A percentile compares a stretch with the other conserved stretches of the same genome.
These are phyloP conservation scores for Tinospora cordifolia DNA, from an alignment of 164 flowering plant species.

Conservation along the genomic window DNA sequence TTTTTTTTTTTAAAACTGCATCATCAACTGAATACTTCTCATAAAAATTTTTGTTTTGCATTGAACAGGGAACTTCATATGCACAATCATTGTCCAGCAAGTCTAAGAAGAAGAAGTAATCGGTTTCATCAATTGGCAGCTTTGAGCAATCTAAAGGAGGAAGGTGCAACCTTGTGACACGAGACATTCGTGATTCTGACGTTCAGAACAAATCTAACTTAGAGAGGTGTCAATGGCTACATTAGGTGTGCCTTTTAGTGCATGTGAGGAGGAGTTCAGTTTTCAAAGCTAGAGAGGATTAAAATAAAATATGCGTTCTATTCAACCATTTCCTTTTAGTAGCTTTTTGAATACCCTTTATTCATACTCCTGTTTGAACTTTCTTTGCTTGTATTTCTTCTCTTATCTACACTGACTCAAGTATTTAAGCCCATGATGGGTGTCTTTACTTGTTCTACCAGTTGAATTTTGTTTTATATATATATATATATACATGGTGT, in stretches of 20 bases:
- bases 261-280: neutral
- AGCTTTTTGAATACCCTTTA: neutral
- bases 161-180: conserved; percentile 5
- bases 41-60: neutral
- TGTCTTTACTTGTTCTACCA: too few species aligned
- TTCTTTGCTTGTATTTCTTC: too few species aligned
- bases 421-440: too few species aligned
- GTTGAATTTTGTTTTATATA: too few species aligned
- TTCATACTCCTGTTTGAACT: too few species aligned
- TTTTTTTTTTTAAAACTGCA: too few species aligned
- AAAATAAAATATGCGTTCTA: neutral
- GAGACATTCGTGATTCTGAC: neutral
- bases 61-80: conserved; percentile 69
- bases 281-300: neutral
- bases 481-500: too few species aligned
- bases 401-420: too few species aligned
- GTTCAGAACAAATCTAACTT: neutral
- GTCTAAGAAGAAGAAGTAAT: conserved; percentile 70
- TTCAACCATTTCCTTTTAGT: too few species aligned
- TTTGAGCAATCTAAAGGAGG: neutral
- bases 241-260: neutral
- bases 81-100: conserved; percentile 51
- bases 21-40: conserved; percentile 2
- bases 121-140: neutral
- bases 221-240: neutral